Percentiles rank a stretch among this genome's conserved stretches.
phyloP scores from a whole-genome alignment of 2,329 filamentous ascomycete genomes.

The Sporothrix protearum region DNA sequence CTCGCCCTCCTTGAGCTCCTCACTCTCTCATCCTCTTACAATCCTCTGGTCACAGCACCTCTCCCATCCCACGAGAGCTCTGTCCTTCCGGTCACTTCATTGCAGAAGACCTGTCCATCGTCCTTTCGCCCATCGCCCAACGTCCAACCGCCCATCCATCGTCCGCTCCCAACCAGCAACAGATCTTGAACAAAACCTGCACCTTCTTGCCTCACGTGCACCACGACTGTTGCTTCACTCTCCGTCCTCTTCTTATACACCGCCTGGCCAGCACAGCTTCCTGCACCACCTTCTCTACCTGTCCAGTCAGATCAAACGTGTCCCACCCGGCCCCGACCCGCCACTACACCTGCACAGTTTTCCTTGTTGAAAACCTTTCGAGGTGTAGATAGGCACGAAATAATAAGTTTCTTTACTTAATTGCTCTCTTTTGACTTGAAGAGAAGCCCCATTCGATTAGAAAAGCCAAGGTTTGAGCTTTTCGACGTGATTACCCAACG shows the following conservation, averaged over 20 bases:
- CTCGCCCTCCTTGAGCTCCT: neutral
- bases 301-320: slow-evolving; percentile 24
- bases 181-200: slow-evolving; percentile 6
- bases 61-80: neutral
- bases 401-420: slow-evolving; percentile 38
- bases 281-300: slow-evolving; percentile 8
- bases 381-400: slow-evolving; percentile 69
- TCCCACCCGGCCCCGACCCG: slow-evolving; percentile 38
- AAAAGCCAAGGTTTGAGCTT: slow-evolving; percentile 4
- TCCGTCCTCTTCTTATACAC: slow-evolving; percentile 3
- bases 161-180: slow-evolving; percentile 13
- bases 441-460: neutral
- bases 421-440: slow-evolving; percentile 5
- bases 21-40: neutral
- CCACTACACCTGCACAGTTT: slow-evolving; percentile 80
- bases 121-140: slow-evolving; percentile 8
- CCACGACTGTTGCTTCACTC: slow-evolving; percentile 16
- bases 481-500: slow-evolving; percentile 16
- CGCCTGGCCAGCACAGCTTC: slow-evolving; percentile 30
- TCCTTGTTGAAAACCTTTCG: slow-evolving; percentile 77
- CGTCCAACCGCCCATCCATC: slow-evolving; percentile 15
- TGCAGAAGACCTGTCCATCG: slow-evolving; percentile 17
- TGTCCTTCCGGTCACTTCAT: slow-evolving; percentile 19
- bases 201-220: slow-evolving; percentile 10
- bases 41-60: slow-evolving; percentile 8